Evolutionary conservation across 2,329 filamentous ascomycete genomes (phyloP).

Genomic region (Tricladium varicosporioides): DNA sequence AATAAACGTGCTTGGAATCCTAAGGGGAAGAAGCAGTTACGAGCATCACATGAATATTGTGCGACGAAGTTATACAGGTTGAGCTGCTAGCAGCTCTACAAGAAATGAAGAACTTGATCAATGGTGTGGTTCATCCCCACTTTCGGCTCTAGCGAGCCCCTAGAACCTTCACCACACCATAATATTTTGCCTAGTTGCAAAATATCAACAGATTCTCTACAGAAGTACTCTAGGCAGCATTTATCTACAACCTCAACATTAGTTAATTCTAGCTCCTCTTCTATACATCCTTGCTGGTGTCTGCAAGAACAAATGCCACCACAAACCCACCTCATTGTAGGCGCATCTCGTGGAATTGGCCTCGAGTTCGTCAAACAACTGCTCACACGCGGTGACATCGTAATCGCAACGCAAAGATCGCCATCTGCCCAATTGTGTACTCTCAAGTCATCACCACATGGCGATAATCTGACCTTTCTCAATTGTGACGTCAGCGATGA

Average conservation of each 20-base stretch:
- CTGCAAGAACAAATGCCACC: neutral
- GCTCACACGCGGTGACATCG: constrained; percentile 40
- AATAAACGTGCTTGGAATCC: too few species aligned
- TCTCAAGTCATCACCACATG: constrained; percentile 41
- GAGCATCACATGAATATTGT: too few species aligned
- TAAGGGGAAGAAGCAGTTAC: too few species aligned
- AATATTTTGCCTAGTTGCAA: neutral
- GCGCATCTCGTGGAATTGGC: constrained; percentile 48
- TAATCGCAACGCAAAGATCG: constrained; percentile 45
- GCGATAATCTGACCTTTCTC: constrained; percentile 21
- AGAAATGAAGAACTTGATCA: neutral
- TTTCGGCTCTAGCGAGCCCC: neutral
- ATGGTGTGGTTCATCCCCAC: neutral
- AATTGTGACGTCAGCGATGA: constrained; percentile 53
- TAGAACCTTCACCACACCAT: neutral
- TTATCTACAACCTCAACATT: too few species aligned
- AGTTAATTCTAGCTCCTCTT: neutral
- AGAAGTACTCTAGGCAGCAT: too few species aligned
- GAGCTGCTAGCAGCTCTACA: neutral
- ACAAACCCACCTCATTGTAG: constrained; percentile 44
- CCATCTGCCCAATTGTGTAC: constrained; percentile 37
- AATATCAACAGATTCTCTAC: too few species aligned
- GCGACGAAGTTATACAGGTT: neutral
- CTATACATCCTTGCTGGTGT: neutral
- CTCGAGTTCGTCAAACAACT: constrained; percentile 39